Base-by-base conservation (phyloP, 129 eudicot species). In the Calendula officinalis region DNA sequence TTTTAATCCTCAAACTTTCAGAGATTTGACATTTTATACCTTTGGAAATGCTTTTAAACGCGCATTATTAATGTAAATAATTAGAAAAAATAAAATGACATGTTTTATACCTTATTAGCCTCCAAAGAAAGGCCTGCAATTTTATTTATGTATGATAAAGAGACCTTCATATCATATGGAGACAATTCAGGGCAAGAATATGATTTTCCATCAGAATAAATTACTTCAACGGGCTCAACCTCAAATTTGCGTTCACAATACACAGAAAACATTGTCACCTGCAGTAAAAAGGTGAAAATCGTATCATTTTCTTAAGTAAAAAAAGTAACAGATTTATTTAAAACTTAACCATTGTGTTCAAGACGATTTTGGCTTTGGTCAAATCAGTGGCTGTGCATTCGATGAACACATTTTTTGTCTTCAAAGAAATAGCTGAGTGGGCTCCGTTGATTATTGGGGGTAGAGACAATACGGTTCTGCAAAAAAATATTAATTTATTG, bases 361-460 rank as follows among this genome's bases (percentile, higher is more conserved):
- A 77, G 27, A 91, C 98, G 66, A 91, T 80, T 22, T 84, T 91
- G 72, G 98, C 98, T 60, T 84, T 91, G 4, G 97, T 91, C 67
- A 87, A 80, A 72, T 91, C 98, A 38, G 96, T 91, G 65, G 98
- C 98, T 54, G 98, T 91, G 82, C 98, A 84, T 58, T 91, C 98
- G 36, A 91, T 87, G 68, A 91, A 84, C 45, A 91, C 90, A 43
- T 91, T 87, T 78, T 76, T 87, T 69, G 98, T 91, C 83, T 82
- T 80, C 47, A 87, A 67, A 43, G 82, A 63, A 71, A 84, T 87
- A 36, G 98, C 98, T 5, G 98, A 87, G 81, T 91, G 94, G 8
- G 94, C 83, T 62, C 98, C 94, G 51, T 91, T 91, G n/a, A 91
- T 91, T 6, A 91, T 87, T 53, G 98, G 98, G 8, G 98, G 98